Evolutionary conservation across 2,329 filamentous ascomycete genomes (phyloP).

Genomic region (Claviceps quebecensis): DNA sequence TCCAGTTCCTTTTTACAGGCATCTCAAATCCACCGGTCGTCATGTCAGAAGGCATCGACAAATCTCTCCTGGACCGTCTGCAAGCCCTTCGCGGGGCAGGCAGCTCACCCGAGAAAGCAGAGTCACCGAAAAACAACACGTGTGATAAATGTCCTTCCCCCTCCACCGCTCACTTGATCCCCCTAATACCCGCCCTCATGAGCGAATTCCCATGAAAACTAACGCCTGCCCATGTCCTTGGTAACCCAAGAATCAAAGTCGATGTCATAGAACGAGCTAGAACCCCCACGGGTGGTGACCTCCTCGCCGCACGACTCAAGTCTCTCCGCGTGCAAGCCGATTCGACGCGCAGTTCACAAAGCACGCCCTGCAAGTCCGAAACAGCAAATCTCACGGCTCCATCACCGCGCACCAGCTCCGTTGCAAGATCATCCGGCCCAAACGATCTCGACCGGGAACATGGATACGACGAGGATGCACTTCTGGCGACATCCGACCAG

Average conservation of each 20-base stretch:
- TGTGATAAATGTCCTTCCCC: not conserved
- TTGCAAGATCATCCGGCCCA: not conserved
- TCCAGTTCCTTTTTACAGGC: not conserved
- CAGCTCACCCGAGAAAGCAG: conserved; percentile 16
- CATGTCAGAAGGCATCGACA: conserved; percentile 27
- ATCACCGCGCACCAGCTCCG: not conserved
- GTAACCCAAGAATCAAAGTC: conserved; percentile 13
- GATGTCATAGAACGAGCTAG: conserved; percentile 28
- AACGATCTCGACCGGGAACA: conserved; percentile 7
- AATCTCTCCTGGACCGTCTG: conserved; percentile 37
- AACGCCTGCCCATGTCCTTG: not conserved
- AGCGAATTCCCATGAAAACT: conserved; percentile 6
- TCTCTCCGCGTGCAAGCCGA: conserved; percentile 30
- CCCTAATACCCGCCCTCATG: not conserved
- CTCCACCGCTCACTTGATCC: not conserved
- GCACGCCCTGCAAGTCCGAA: not conserved
- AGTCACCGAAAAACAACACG: not conserved
- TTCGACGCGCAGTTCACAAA: conserved; percentile 3
- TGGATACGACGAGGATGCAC: conserved; percentile 21
- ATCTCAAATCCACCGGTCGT: not conserved
- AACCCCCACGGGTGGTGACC: conserved; percentile 33
- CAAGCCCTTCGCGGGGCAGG: conserved; percentile 31
- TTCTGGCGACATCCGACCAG: conserved; percentile 35
- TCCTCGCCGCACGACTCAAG: conserved; percentile 36
- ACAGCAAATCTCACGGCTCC: not conserved